Base-by-base conservation (phyloP, 1,284 basidiomycete species). In the Uromyces viciae-fabae region DNA sequence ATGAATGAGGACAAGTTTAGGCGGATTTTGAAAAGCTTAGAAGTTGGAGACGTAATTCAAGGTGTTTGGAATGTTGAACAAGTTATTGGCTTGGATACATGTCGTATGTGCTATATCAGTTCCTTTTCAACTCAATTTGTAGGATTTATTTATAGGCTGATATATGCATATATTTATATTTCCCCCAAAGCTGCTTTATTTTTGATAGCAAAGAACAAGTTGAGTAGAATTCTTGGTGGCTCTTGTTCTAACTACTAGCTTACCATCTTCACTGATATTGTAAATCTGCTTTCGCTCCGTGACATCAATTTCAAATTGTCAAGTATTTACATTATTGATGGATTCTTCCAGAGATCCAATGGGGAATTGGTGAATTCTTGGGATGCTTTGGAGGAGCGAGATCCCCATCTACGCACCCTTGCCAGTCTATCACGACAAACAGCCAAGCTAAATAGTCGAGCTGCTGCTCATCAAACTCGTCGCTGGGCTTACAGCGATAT, bases 261-360 rank as follows among this genome's bases (percentile, higher is more conserved):
- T n/a, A n/a, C n/a, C n/a, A n/a, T n/a, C n/a, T n/a, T n/a, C n/a
- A n/a, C n/a, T n/a, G n/a, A n/a, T n/a, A n/a, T n/a, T n/a, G n/a
- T n/a, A 49, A 49, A 22, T 49, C 46, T 49, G 40, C 4, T 64
- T 62, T 56, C 64, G 40, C 52, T 43, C 71, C 75, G 14, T 81
- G 89, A 82, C 95, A 94, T 31, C 92, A 95, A 68, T 92, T n/a
- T n/a, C n/a, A n/a, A n/a, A n/a, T n/a, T n/a, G 36, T 38, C 1
- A 56, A 93, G 95, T 84, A 86, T 98, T 8, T 98, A 98, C 84
- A 92, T 98, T 88, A 88, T 98, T 19, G 94, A 98, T 84, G 94
- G 95, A 7, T 88, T 97, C n/a, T 92, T 96, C 19, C 93, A 96
- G 85, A 92, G 91, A 75, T 90, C 92, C 11, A 90, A 91, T 62